Base-by-base conservation (phyloP, 2,329 filamentous ascomycete genomes). In the Drechmeria coniospora region DNA sequence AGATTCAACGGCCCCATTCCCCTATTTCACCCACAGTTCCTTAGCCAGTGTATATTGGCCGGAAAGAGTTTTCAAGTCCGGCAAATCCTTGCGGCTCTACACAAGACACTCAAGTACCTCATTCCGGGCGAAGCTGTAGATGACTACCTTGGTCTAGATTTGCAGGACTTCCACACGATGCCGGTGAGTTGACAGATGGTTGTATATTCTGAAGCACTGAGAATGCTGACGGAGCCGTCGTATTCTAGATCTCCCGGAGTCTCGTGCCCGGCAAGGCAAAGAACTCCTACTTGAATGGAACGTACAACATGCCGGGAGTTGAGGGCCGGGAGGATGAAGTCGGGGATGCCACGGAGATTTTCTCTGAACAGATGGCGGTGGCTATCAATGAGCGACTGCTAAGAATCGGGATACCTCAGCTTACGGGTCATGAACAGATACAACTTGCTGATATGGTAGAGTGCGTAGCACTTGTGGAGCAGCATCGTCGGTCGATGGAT, bases 1-100 rank as follows among this genome's bases (percentile, higher is more conserved):
- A 65, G 80, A 34, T 62, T 95, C 26, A 95, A 94, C 44, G 81
- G 83, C 0, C 79, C 86, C 3, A 58, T 95, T 6, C 83, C 90
- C 0, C 65, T 92, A 2, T 98, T 92, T 42, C 87, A 98, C 43
- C 90, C 90, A 0, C 83, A 92, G 43, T 81, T 93, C 32, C 55
- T 95, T 15, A 79, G 80, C 28, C 81, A 94, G 49, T 87, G 80
- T 41, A 82, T 92, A 21, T 60, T 93, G 15, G 68, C 75, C 13
- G 87, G 86, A 1, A 92, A 92, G 46, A 65, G 67, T 19, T 48
- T 54, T 4, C 51, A 83, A 5, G 82, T 90, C 2, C 76, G 83
- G 38, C 63, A 63, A 8, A 73, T 93, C 8, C 52, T 95, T 16
- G 58, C 79, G 28, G 69, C 69, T 5, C 57, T 98, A 14, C 66